These are phyloP conservation scores for Aaosphaeria arxii DNA, from an alignment of 2,329 filamentous ascomycete species.

Conservation along the genomic window DNA sequence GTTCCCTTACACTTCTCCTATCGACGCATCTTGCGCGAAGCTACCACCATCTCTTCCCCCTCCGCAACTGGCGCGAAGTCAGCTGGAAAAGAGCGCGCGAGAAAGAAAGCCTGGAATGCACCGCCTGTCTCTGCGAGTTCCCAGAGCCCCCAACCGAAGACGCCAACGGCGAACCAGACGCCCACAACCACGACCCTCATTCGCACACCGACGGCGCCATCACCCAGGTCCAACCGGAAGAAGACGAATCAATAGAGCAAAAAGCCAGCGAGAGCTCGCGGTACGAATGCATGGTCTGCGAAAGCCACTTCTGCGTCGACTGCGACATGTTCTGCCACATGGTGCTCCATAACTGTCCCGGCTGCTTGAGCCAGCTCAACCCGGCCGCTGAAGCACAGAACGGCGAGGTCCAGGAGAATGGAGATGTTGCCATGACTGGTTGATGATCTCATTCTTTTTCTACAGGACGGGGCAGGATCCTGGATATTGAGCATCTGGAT, in stretches of 20 bases:
- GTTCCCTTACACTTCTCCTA: slow-evolving; percentile 86
- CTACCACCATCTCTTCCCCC: slow-evolving; percentile 40
- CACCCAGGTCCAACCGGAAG: slow-evolving; percentile 8
- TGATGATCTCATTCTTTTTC: slow-evolving; percentile 1
- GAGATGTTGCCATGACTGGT: slow-evolving; percentile 26
- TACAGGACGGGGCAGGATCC: too few species aligned
- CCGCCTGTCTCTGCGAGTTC: slow-evolving; percentile 73
- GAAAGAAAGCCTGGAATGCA: slow-evolving; percentile 59
- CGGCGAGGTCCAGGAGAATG: slow-evolving; percentile 8
- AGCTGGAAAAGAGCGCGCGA: slow-evolving; percentile 69
- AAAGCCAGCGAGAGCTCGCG: slow-evolving; percentile 74
- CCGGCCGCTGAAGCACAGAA: slow-evolving; percentile 7
- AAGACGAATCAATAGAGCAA: slow-evolving; percentile 34
- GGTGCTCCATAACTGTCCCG: slow-evolving; percentile 91
- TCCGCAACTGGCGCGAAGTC: slow-evolving; percentile 88
- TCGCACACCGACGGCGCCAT: slow-evolving; percentile 7
- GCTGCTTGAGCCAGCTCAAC: slow-evolving; percentile 60
- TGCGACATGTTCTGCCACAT: slow-evolving; percentile 96
- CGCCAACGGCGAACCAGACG: slow-evolving; percentile 7
- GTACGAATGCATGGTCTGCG: slow-evolving; percentile 86
- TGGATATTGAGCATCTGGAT: too few species aligned
- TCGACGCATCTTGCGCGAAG: slow-evolving; percentile 60
- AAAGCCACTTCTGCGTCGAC: slow-evolving; percentile 93
- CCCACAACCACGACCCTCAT: slow-evolving; percentile 10
- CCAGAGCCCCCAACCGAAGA: slow-evolving; percentile 42